A percentile compares a stretch with the other conserved stretches of the same genome.
Evolutionary conservation across 2,329 filamentous ascomycete genomes (phyloP).

Genomic region (Ophidiomyces ophidiicola): DNA sequence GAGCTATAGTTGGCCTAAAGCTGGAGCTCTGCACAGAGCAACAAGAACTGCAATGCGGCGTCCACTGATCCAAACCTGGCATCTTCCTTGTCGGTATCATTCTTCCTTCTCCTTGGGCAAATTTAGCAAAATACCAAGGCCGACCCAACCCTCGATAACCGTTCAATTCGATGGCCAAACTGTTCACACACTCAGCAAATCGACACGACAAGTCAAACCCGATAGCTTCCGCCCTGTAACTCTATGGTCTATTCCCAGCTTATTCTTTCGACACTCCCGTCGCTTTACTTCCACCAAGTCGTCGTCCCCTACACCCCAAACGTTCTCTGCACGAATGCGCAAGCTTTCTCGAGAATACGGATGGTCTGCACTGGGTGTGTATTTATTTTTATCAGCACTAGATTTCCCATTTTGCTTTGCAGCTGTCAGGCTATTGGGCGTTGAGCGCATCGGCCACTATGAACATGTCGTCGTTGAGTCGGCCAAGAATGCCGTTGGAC

Average conservation of each 20-base stretch:
- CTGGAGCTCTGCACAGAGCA: no score
- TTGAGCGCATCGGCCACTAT: constrained; percentile 62
- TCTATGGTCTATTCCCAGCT: constrained; percentile 4
- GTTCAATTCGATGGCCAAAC: constrained; percentile 2
- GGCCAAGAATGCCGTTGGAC: constrained; percentile 23
- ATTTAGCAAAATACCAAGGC: neutral
- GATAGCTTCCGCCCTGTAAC: neutral
- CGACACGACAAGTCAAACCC: neutral
- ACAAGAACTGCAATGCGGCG: no score
- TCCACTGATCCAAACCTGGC: no score
- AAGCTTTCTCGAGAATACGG: constrained; percentile 87
- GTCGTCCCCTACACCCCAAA: constrained; percentile 21
- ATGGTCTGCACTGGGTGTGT: constrained; percentile 86
- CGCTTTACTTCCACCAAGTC: constrained; percentile 21
- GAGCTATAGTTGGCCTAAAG: no score
- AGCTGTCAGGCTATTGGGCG: constrained; percentile 68
- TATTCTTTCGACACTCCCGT: constrained; percentile 13
- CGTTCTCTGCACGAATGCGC: constrained; percentile 60
- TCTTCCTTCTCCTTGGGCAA: neutral
- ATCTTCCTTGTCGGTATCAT: no score
- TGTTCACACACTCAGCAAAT: constrained; percentile 8
- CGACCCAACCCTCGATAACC: constrained; percentile 12
- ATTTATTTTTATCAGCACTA: constrained; percentile 65
- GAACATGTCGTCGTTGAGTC: constrained; percentile 35
- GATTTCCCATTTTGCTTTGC: constrained; percentile 96